phyloP scores from a whole-genome alignment of 805 yeast species.

The Groenewaldozyma tartarivorans region DNA sequence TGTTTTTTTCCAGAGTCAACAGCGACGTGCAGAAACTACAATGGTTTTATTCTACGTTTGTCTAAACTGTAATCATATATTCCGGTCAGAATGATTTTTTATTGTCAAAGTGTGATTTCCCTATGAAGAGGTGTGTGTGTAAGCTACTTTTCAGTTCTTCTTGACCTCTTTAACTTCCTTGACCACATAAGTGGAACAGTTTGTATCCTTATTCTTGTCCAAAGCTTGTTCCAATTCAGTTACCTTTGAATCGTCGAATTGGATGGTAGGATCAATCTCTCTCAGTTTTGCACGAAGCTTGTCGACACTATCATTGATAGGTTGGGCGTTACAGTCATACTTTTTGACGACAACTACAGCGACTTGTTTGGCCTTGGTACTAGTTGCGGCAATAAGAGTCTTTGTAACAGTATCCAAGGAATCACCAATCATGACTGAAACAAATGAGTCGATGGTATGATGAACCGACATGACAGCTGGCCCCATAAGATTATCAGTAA shows the following conservation, averaged over 20 bases:
- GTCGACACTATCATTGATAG: not conserved
- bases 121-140: no score
- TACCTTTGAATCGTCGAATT: not conserved
- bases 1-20: slow-evolving; percentile 96
- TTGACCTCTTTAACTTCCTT: not conserved
- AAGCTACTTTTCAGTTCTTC: no score
- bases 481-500: not conserved
- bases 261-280: not conserved
- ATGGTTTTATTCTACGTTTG: slow-evolving; percentile 76
- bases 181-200: not conserved
- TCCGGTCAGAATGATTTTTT: slow-evolving; percentile 25
- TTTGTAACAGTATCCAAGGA: not conserved
- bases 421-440: not conserved
- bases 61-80: slow-evolving; percentile 68
- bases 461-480: not conserved
- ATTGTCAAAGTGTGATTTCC: no score
- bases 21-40: slow-evolving; percentile 86
- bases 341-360: not conserved
- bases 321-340: not conserved
- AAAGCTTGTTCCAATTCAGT: not conserved
- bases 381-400: not conserved
- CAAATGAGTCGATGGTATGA: not conserved
- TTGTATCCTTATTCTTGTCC: not conserved
- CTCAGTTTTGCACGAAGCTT: not conserved
- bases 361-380: not conserved